Conservation (phyloP, 176 grass and related monocot species). For the Paspalum vaginatum region DNA sequence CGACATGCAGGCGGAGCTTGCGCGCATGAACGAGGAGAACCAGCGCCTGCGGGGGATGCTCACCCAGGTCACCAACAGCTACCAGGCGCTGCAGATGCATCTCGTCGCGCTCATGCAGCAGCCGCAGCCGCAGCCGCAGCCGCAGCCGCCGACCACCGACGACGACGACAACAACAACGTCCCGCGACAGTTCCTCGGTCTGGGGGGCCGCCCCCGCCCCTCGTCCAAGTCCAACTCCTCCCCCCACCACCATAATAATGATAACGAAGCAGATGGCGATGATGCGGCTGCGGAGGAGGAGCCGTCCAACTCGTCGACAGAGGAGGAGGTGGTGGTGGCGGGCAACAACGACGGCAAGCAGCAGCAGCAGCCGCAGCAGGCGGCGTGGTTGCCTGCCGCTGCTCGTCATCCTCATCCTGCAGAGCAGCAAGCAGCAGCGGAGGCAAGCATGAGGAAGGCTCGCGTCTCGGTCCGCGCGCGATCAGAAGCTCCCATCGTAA, state of each 20-base stretch:
- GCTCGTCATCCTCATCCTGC: no score
- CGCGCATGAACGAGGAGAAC: slow-evolving; percentile 91
- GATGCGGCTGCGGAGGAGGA: slow-evolving; percentile 42
- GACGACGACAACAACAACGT: neutral
- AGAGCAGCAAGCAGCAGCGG: slow-evolving; percentile 45
- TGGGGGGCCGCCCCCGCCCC: no score
- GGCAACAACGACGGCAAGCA: slow-evolving; percentile 39
- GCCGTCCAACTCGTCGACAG: slow-evolving; percentile 84
- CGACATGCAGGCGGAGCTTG: slow-evolving; percentile 68
- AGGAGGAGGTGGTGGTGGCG: slow-evolving; percentile 45
- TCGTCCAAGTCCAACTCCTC: no score
- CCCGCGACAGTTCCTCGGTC: slow-evolving; percentile 61
- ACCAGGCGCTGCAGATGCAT: slow-evolving; percentile 86
- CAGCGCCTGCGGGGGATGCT: slow-evolving; percentile 76
- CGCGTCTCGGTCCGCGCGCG: slow-evolving; percentile 92
- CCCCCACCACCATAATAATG: no score
- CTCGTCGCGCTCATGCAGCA: slow-evolving; percentile 68
- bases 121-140: neutral
- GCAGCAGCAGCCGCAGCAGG: neutral
- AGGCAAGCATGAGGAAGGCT: slow-evolving; percentile 86
- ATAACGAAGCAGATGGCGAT: no score
- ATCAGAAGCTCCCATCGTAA: slow-evolving; percentile 91
- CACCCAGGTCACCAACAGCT: slow-evolving; percentile 71
- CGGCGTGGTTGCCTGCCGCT: neutral
- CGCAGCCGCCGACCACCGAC: neutral